Base-by-base conservation (phyloP, 306 rosid genomes). In the Gastrolobium villosum region DNA sequence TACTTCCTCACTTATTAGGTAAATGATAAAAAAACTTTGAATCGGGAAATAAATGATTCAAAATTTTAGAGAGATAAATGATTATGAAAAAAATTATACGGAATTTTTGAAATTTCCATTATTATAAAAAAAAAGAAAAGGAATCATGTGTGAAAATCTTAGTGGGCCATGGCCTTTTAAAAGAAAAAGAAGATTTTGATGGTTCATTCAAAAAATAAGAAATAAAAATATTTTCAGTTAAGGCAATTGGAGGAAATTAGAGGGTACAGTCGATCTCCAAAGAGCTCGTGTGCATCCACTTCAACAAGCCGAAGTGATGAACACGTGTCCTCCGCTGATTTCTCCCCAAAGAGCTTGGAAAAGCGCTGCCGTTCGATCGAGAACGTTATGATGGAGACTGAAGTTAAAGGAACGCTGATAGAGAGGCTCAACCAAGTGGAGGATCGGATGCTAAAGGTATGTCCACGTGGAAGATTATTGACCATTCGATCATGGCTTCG, bases 351-450 rank as follows among this genome's bases (percentile, higher is more conserved):
- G 81, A 88, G 96, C 82, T 70, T 95, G 32, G 93, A 89, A 92
- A 95, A 87, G 91, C 94, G 86, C 69, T 87, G 98, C 89, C 96
- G 97, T 87, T 97, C 98, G 71, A 88, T 95, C 1, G 70, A 82
- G 71, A 78, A 63, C 26, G 97, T 89, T 43, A 76, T 91, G 48
- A 77, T 82, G 85, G 93, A 89, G 82, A 82, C 88, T 0, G 89
- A 87, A 70, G 82, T 77, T 34, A 92, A 92, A 83, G 99, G 99
- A 54, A 87, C 90, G 0, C 72, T 95, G 13, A 80, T 95, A 0
- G 91, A 92, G 70, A 86, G 99, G 81, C 91, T 95, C 30, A 85
- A 83, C 4, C 89, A 62, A 1, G 78, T 89, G 2, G 99, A 95
- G 86, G 93, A 88, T 30, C 87, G 97, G 0, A 75, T 92, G 77